phyloP scores from a whole-genome alignment of 148 eudicot genomes.

The Nyssa sinensis region DNA sequence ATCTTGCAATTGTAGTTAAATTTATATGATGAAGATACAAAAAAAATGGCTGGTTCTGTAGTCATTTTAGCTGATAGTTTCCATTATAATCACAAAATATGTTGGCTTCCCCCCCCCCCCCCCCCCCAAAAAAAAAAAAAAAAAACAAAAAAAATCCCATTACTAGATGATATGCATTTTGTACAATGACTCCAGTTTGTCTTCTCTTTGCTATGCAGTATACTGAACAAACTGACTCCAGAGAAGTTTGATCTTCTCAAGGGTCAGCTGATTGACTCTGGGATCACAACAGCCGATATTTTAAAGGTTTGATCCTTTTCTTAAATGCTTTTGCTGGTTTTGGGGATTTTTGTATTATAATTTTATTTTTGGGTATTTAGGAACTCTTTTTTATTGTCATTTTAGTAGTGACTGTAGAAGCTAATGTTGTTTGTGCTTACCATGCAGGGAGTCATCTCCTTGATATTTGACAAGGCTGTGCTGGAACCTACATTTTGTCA shows the following conservation, averaged over 20 bases:
- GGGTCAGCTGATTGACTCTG: conserved; percentile 82
- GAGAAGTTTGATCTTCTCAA: conserved; percentile 92
- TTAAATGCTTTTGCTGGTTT: too few species aligned
- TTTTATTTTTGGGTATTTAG: too few species aligned
- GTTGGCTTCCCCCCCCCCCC: background rate
- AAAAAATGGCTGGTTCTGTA: too few species aligned
- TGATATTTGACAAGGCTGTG: conserved; percentile 98
- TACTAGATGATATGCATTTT: background rate
- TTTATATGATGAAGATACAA: too few species aligned
- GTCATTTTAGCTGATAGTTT: too few species aligned
- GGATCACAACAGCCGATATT: conserved; percentile 86
- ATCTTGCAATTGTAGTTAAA: too few species aligned
- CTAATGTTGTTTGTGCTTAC: conserved; percentile 19
- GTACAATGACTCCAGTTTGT: background rate
- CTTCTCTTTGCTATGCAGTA: conserved; percentile 52
- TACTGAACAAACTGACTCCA: conserved; percentile 92
- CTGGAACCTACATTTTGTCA: conserved; percentile 97
- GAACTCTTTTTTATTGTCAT: too few species aligned
- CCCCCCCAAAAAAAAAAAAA: too few species aligned
- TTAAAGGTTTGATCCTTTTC: conserved; percentile 52
- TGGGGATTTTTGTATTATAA: background rate
- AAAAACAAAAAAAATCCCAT: too few species aligned
- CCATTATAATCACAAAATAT: too few species aligned
- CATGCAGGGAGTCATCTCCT: conserved; percentile 77
- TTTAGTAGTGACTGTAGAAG: background rate